A percentile compares a stretch with the other conserved stretches of the same genome.
These are phyloP conservation scores for Saprolegnia parasitica DNA, from an alignment of 352 stramenopile species.

Conservation along the genomic window DNA sequence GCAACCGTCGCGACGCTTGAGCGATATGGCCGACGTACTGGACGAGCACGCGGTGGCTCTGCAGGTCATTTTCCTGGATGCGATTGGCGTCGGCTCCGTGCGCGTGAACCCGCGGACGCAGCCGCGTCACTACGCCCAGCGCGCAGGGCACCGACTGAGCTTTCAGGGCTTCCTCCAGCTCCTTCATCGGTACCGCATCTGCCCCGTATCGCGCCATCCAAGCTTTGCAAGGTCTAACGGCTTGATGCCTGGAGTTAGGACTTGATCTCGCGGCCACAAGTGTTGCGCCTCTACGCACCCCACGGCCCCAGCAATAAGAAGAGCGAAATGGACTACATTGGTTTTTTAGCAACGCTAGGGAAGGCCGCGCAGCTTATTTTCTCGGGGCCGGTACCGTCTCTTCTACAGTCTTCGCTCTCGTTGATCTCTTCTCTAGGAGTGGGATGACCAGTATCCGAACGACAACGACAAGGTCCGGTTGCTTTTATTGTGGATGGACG, in stretches of 20 bases:
- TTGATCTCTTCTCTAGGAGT: slow-evolving; percentile 1
- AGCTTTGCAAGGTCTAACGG: not conserved
- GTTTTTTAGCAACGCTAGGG: slow-evolving; percentile 8
- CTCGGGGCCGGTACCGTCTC: not conserved
- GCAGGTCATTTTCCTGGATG: slow-evolving; percentile 26
- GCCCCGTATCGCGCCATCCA: not conserved
- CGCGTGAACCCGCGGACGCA: slow-evolving; percentile 10
- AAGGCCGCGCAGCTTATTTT: slow-evolving; percentile 3
- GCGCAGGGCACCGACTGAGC: not conserved
- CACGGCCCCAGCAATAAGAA: not conserved
- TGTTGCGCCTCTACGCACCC: not conserved
- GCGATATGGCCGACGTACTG: slow-evolving; percentile 16
- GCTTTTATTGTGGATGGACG: slow-evolving; percentile 24
- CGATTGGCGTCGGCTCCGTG: slow-evolving; percentile 8
- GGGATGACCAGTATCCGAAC: slow-evolving; percentile 12
- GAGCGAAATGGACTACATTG: slow-evolving; percentile 8
- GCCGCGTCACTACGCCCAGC: not conserved
- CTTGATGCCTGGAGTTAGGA: slow-evolving; percentile 3
- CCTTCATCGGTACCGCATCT: slow-evolving; percentile 4
- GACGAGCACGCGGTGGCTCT: slow-evolving; percentile 8
- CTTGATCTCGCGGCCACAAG: slow-evolving; percentile 14
- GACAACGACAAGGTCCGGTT: slow-evolving; percentile 21
- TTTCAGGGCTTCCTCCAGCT: slow-evolving; percentile 11
- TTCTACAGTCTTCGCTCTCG: too few species aligned
- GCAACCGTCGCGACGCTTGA: not conserved